A percentile compares a stretch with the other conserved stretches of the same genome.
These are phyloP conservation scores for Raphanus sativus DNA, from an alignment of 345 rosid genomes.

Conservation along the genomic window DNA sequence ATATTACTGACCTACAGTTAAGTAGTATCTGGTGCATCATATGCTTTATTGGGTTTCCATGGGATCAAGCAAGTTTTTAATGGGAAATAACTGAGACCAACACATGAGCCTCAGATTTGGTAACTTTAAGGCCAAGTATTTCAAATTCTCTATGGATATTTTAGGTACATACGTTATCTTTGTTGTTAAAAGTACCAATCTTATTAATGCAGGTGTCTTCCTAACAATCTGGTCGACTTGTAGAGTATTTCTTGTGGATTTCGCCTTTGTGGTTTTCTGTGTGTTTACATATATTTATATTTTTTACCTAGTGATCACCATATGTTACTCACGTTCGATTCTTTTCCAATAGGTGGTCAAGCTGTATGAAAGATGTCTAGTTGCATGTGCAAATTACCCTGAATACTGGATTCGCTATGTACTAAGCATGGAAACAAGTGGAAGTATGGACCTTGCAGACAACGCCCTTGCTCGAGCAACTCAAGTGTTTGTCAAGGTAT, in stretches of 20 bases:
- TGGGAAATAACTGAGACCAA: conserved; percentile 16
- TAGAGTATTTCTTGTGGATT: neutral
- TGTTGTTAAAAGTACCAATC: neutral
- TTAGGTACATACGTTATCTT: neutral
- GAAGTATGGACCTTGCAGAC: neutral
- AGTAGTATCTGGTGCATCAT: conserved; percentile 19
- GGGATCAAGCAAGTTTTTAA: neutral
- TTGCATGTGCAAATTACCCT: conserved; percentile 17
- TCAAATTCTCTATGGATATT: neutral
- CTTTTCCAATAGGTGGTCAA: neutral
- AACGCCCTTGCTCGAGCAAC: conserved; percentile 15
- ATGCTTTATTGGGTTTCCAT: conserved; percentile 6
- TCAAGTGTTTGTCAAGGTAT: conserved; percentile 11
- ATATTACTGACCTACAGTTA: neutral
- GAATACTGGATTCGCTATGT: conserved; percentile 13
- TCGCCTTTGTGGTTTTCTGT: neutral
- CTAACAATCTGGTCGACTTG: neutral
- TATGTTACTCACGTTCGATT: neutral
- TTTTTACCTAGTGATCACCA: neutral
- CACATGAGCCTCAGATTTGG: neutral
- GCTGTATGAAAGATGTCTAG: conserved; percentile 6
- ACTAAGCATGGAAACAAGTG: conserved; percentile 5
- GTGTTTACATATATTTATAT: neutral
- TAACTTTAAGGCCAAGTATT: conserved; percentile 3
- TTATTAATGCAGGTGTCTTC: conserved; percentile 17